These are phyloP conservation scores for Macrocybe gigantea DNA, from an alignment of 768 basidiomycete genomes.

Conservation along the genomic window DNA sequence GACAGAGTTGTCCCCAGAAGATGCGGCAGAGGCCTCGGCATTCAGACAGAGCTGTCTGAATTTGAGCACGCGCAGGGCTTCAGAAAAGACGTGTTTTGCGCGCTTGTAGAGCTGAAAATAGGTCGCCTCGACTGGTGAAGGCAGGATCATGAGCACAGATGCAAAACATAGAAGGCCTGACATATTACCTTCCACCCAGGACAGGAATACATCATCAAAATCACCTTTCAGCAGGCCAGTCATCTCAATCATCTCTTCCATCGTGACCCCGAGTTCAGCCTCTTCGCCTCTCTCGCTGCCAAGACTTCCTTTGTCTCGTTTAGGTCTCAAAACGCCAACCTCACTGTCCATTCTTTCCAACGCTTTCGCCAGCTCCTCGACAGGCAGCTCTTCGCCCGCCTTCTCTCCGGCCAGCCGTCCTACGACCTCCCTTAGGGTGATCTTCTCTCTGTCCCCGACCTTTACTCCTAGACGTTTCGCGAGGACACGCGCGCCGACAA, in stretches of 20 bases:
- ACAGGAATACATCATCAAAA: slow-evolving; percentile 67
- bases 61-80: slow-evolving; percentile 74
- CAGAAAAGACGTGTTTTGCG: slow-evolving; percentile 74
- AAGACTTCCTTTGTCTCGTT: slow-evolving; percentile 9
- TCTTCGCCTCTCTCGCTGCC: slow-evolving; percentile 12
- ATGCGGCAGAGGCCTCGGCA: slow-evolving; percentile 19
- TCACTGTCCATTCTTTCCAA: slow-evolving; percentile 42
- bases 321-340: slow-evolving; percentile 49
- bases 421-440: slow-evolving; percentile 65
- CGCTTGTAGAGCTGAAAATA: slow-evolving; percentile 82
- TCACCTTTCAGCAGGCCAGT: slow-evolving; percentile 47
- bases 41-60: slow-evolving; percentile 67
- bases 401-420: slow-evolving; percentile 47
- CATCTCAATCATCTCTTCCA: slow-evolving; percentile 69
- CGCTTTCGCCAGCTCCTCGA: slow-evolving; percentile 37
- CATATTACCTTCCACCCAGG: slow-evolving; percentile 71
- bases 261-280: slow-evolving; percentile 56
- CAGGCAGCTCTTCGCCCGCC: slow-evolving; percentile 38
- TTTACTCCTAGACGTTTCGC: slow-evolving; percentile 49
- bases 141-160: slow-evolving; percentile 1
- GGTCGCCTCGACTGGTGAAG: slow-evolving; percentile 60
- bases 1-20: slow-evolving; percentile 14
- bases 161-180: not conserved
- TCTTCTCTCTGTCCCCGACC: slow-evolving; percentile 38
- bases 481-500: slow-evolving; percentile 72